These are phyloP conservation scores for Camillea tinctor DNA, from an alignment of 2,329 filamentous ascomycete genomes.

Conservation along the genomic window DNA sequence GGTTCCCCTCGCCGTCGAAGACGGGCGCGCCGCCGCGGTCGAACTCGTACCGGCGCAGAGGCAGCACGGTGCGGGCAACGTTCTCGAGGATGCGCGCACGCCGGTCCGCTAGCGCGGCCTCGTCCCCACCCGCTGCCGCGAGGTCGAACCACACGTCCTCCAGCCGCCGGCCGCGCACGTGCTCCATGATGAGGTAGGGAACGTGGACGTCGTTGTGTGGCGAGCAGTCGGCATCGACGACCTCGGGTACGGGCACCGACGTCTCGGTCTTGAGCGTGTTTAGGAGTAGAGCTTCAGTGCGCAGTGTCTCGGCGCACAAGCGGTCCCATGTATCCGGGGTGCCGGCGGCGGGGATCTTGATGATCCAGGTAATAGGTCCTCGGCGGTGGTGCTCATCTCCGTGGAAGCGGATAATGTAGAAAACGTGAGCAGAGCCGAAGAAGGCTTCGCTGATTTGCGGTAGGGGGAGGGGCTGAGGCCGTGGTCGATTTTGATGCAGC, in stretches of 20 bases:
- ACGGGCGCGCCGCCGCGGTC: conserved; percentile 19
- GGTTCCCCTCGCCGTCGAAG: conserved; percentile 13
- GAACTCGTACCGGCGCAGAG: conserved; percentile 21
- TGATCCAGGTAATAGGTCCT: conserved; percentile 18
- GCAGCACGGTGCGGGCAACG: conserved; percentile 21
- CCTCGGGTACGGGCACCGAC: conserved; percentile 19
- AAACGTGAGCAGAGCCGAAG: conserved; percentile 23
- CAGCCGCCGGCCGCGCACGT: conserved; percentile 17
- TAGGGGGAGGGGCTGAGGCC: conserved; percentile 6
- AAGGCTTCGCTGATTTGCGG: conserved; percentile 14
- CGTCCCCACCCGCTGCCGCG: not conserved
- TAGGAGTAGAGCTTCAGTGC: conserved; percentile 21
- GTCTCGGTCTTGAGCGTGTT: conserved; percentile 19
- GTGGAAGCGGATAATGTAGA: conserved; percentile 21
- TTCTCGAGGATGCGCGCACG: conserved; percentile 14
- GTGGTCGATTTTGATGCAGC: not conserved
- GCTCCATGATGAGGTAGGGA: conserved; percentile 19
- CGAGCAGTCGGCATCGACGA: conserved; percentile 22
- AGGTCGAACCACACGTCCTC: conserved; percentile 25
- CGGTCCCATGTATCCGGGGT: conserved; percentile 21
- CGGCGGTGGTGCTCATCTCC: not conserved
- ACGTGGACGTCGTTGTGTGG: conserved; percentile 16
- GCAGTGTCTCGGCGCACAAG: conserved; percentile 16
- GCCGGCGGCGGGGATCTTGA: conserved; percentile 24
- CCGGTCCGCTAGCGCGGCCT: not conserved